Conservation (phyloP, 257 asterid species). For the Solanum pinnatisectum region DNA sequence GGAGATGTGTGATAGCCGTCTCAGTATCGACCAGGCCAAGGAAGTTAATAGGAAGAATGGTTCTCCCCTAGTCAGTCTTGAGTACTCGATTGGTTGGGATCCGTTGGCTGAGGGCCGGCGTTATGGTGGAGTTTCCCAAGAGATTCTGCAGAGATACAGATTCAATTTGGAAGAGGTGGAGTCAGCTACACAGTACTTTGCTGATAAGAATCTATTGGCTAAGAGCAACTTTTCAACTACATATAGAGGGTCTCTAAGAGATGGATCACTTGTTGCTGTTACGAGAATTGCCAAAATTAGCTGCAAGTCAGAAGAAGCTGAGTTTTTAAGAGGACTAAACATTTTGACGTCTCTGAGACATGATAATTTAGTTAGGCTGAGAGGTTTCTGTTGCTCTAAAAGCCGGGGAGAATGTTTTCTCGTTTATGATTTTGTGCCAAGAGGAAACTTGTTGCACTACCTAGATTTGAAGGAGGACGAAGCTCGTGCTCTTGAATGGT, state of each 20-base stretch:
- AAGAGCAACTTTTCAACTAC: conserved; percentile 61
- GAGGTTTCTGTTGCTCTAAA: conserved; percentile 88
- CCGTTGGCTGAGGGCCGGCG: conserved; percentile 78
- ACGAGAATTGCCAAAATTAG: conserved; percentile 71
- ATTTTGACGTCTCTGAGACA: conserved; percentile 58
- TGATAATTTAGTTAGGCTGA: conserved; percentile 57
- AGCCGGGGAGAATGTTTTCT: conserved; percentile 83
- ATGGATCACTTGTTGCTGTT: conserved; percentile 66
- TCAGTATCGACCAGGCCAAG: conserved; percentile 35
- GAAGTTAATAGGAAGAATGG: conserved; percentile 51
- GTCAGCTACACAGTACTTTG: conserved; percentile 76
- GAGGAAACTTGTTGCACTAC: conserved; percentile 54
- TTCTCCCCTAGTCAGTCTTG: conserved; percentile 85
- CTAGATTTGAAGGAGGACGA: conserved; percentile 57
- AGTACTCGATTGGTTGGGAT: conserved; percentile 90
- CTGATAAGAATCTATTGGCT: conserved; percentile 66
- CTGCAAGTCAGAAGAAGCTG: conserved; percentile 83
- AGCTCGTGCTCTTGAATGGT: conserved; percentile 61
- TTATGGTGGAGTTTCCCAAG: conserved; percentile 54
- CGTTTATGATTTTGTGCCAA: conserved; percentile 63
- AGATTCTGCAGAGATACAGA: conserved; percentile 52
- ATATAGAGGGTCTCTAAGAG: conserved; percentile 62
- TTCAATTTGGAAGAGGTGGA: conserved; percentile 77
- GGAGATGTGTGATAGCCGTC: conserved; percentile 28
- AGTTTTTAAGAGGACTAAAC: conserved; percentile 69